These are phyloP conservation scores for Phaeosphaeria sp. DNA, from an alignment of 2,329 filamentous ascomycete genomes.

Conservation along the genomic window DNA sequence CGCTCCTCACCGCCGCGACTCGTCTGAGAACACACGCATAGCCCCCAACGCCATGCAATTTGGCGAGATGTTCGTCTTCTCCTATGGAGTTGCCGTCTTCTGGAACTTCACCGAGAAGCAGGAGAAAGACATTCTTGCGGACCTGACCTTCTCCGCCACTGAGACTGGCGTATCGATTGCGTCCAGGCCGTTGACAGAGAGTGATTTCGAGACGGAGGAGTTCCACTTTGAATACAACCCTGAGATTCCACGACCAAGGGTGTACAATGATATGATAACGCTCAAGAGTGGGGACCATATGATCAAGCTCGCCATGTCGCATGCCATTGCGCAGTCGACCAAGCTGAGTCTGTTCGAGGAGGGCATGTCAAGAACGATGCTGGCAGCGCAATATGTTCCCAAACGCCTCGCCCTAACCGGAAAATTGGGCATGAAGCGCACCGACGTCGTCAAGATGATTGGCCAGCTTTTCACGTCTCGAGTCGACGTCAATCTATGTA, in stretches of 20 bases:
- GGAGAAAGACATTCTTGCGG: constrained; percentile 94
- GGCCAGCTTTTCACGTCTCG: constrained; percentile 90
- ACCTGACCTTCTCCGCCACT: constrained; percentile 85
- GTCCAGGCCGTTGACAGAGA: constrained; percentile 80
- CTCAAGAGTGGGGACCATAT: constrained; percentile 94
- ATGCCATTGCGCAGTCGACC: constrained; percentile 96
- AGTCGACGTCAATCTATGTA: constrained; percentile 97
- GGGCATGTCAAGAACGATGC: constrained; percentile 93
- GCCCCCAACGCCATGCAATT: constrained; percentile 77
- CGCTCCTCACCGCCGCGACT: constrained; percentile 25
- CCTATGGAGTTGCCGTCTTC: constrained; percentile 96
- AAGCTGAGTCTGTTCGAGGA: constrained; percentile 97
- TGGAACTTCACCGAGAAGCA: constrained; percentile 98
- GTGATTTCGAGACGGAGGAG: constrained; percentile 95
- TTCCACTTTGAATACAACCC: constrained; percentile 98
- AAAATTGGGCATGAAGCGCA: constrained; percentile 86
- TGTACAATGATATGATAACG: constrained; percentile 99
- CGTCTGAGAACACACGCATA: constrained; percentile 55
- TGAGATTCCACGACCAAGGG: constrained; percentile 82
- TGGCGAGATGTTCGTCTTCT: constrained; percentile 96
- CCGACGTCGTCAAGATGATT: constrained; percentile 90
- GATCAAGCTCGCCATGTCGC: constrained; percentile 97
- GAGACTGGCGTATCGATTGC: constrained; percentile 72
- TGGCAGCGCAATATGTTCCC: constrained; percentile 89
- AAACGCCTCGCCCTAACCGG: constrained; percentile 88